A percentile compares a stretch with the other conserved stretches of the same genome.
Conservation (phyloP, 306 rosid genomes). For the Rubus idaeus region DNA sequence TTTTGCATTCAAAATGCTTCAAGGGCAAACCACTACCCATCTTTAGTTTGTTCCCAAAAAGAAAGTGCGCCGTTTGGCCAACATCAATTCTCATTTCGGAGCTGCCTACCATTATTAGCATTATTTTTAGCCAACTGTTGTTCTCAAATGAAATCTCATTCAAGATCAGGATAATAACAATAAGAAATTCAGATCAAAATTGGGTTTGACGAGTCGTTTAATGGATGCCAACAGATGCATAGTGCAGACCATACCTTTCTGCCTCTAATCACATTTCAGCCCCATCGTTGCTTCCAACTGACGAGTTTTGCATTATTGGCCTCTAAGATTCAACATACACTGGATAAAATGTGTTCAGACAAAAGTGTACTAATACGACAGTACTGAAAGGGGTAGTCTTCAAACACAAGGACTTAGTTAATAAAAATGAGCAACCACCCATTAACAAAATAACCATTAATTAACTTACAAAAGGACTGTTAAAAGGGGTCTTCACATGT, state of each 20-base stretch:
- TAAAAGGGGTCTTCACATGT: slow-evolving; percentile 14
- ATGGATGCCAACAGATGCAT: neutral
- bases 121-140: neutral
- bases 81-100: neutral
- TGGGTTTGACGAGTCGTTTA: neutral
- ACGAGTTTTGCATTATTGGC: neutral
- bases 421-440: neutral
- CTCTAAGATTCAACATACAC: neutral
- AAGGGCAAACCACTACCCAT: neutral
- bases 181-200: neutral
- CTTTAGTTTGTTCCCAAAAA: neutral
- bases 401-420: neutral
- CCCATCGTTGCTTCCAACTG: neutral
- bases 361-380: neutral
- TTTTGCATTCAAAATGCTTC: neutral
- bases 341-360: neutral
- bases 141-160: neutral
- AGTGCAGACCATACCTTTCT: neutral
- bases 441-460: neutral
- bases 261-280: neutral
- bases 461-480: slow-evolving; percentile 15
- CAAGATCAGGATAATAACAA: neutral
- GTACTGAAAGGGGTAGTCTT: neutral
- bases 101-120: neutral
- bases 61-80: neutral